Evolutionary conservation across 345 rosid species (phyloP), one percentile per base, ranked within the genome.

Genomic region (Mangifera indica): DNA sequence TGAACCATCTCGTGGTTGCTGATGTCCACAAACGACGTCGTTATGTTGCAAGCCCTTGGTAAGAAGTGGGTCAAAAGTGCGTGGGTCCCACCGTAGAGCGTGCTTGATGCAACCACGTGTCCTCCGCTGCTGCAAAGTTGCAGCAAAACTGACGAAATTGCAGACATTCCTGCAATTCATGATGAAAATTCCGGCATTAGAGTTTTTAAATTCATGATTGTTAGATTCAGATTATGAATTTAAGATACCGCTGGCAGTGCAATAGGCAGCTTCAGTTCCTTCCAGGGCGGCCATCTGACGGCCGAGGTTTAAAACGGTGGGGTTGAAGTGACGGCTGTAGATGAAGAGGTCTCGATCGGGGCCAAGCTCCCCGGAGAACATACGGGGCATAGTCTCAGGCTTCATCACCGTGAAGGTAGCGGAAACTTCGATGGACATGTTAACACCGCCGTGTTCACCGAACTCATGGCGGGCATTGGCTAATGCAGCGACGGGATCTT

Each of bases 321-420:
- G 99, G 82, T 95, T 95, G 66, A 92, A 95, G 84, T 95, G 99
- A 45, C 99, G 98, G 81, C 98, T 95, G 74, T 91, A 95, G 71
- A 95, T 85, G 80, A 87, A 95, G 83, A 92, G 92, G 80, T 95
- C 96, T 11, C 94, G 91, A 61, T 95, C 97, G 7, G 99, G 91
- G 18, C 98, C 99, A n/a, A 92, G 88, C 64, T 95, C 98, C 40
- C 98, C 97, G 71, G 93, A 0, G 81, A 95, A 95, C 93, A 95
- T 86, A 37, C 93, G 89, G 60, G 86, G 81, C 98, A 95, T 89
- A 59, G 96, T 95, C 37, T 91, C 98, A 0, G 99, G 91, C 79
- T 95, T 98, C 96, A 95, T 92, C 75, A 91, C 99, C 57, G 98
- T 92, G 89, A 95, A 95, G 65, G 97, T 91, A 72, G 96, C 99